Base-by-base conservation (phyloP, 1,284 basidiomycete genomes). In the Gomphus bonarii region DNA sequence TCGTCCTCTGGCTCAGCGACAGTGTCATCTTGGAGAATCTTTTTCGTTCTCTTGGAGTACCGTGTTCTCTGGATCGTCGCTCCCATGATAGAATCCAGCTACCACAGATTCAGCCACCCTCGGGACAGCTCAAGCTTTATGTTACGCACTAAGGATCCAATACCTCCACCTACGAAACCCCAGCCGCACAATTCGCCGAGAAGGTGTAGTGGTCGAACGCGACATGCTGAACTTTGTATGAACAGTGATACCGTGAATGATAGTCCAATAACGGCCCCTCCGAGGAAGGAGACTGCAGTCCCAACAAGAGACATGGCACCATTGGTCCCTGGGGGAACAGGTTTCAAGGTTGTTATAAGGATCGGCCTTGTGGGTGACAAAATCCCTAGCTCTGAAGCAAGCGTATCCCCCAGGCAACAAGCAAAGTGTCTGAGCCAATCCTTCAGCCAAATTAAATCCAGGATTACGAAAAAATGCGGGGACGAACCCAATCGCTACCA, bases 281-380 rank as follows among this genome's bases (percentile, higher is more conserved):
- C 95, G 0, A 75, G 66, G 1, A 85, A 70, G 1, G 89, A 91
- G 9, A 85, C 84, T 1, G 80, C 60, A 0, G 90, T 89, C 8
- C 95, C 95, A 47, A 81, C 77, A 0, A 76, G 56, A 1, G 89
- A 89, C 61, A 97, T 78, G 0, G 80, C 95, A 9, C 95, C 95
- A 66, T 98, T 97, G 1, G 95, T 97, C 0, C 95, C 95, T 0
- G 87, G 85, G 0, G 93, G 93, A 0, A 95, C 91, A 0, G 70
- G 63, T 58, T 75, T 74, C 49, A 85, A 68, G 1, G 86, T 91
- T 1, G 91, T 91, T 63, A 92, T 79, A 31, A 94, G 78, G 43
- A 81, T 68, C 0, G 93, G 93, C 4, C 75, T 75, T 3, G 78
- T 75, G 16, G 67, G 68, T 18, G 89, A 85, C 50, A 92, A 77